Evolutionary conservation across 208 protist species (phyloP).

Genomic region (Leishmania mexicana): DNA sequence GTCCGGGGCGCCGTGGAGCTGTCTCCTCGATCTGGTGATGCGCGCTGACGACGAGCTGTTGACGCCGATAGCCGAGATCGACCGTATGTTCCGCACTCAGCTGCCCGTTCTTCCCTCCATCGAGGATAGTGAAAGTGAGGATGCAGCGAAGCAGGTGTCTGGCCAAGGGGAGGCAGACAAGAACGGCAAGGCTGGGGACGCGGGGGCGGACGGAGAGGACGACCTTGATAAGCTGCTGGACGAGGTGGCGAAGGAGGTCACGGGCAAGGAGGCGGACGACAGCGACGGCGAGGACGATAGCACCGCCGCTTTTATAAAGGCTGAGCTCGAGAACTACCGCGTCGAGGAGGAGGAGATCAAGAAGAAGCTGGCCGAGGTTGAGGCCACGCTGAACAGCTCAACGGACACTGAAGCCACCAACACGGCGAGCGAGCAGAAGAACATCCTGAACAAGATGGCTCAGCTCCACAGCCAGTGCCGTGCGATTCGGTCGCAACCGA

Average conservation of each 20-base stretch:
- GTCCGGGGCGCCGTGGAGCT: constrained; percentile 59
- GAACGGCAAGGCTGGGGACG: constrained; percentile 1
- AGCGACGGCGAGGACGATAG: constrained; percentile 37
- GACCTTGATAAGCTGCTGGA: constrained; percentile 81
- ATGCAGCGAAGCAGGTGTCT: constrained; percentile 32
- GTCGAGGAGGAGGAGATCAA: constrained; percentile 70
- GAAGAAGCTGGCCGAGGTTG: constrained; percentile 63
- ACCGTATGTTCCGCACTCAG: constrained; percentile 71
- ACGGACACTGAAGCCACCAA: constrained; percentile 41
- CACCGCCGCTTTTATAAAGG: constrained; percentile 54
- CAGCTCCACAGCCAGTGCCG: constrained; percentile 70
- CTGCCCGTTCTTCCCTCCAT: constrained; percentile 62
- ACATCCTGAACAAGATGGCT: constrained; percentile 75
- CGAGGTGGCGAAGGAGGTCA: constrained; percentile 76
- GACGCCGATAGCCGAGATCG: constrained; percentile 47
- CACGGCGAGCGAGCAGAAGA: constrained; percentile 51
- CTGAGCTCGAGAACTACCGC: constrained; percentile 79
- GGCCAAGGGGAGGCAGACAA: constrained; percentile 33
- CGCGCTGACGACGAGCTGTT: constrained; percentile 59
- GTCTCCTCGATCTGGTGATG: constrained; percentile 81
- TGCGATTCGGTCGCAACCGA: constrained; percentile 61
- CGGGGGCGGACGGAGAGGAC: constrained; percentile 41
- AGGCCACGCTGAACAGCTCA: constrained; percentile 22
- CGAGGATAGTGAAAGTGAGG: constrained; percentile 26
- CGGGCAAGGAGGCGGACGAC: constrained; percentile 17